These are phyloP conservation scores for Neonothopanus nambi DNA, from an alignment of 1,284 basidiomycete species.

Conservation along the genomic window DNA sequence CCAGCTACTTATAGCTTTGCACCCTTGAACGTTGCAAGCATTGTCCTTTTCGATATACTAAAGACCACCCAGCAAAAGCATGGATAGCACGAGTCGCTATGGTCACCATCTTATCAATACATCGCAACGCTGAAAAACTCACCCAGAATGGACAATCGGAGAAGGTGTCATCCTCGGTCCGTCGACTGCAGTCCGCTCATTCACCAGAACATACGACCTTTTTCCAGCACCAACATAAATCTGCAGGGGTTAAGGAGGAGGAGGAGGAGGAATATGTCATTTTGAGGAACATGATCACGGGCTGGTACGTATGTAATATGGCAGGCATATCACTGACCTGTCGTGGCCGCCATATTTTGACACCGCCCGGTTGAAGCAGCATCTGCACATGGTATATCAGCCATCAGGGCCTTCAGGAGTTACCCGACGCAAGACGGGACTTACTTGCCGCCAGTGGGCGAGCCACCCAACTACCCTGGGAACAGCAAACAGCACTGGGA, in stretches of 20 bases:
- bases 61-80: conserved; percentile 14
- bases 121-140: conserved; percentile 31
- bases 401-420: background rate
- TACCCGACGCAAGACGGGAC: conserved; percentile 12
- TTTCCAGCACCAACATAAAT: conserved; percentile 75
- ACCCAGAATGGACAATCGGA: conserved; percentile 76
- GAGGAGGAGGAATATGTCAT: background rate
- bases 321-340: conserved; percentile 54
- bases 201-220: conserved; percentile 71
- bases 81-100: conserved; percentile 29
- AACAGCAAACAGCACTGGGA: conserved; percentile 88
- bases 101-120: conserved; percentile 27
- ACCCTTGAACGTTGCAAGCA: conserved; percentile 68
- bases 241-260: conserved; percentile 38
- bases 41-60: conserved; percentile 78
- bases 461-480: conserved; percentile 89
- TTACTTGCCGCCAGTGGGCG: conserved; percentile 81
- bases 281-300: background rate
- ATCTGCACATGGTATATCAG: conserved; percentile 46
- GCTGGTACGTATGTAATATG: background rate
- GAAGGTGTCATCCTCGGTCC: conserved; percentile 61
- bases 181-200: conserved; percentile 55
- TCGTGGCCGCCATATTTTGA: conserved; percentile 89
- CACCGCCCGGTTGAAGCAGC: conserved; percentile 84
- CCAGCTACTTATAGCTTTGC: conserved; percentile 46